phyloP scores from a whole-genome alignment of 352 stramenopile species.

The Phytophthora chlamydospora region DNA sequence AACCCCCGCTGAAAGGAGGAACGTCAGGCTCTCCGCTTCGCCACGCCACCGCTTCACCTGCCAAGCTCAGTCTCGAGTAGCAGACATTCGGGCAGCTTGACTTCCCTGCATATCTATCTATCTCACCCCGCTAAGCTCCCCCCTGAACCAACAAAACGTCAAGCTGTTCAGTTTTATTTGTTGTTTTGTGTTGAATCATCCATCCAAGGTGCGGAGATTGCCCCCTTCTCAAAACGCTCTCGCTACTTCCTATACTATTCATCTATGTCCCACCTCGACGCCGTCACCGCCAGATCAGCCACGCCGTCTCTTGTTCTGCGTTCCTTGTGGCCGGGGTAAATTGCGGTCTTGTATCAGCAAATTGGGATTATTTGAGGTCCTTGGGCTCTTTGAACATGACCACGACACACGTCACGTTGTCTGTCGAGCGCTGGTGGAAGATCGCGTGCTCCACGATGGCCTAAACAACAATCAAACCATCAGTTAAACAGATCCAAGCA shows the following conservation, averaged over 20 bases:
- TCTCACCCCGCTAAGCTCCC: neutral
- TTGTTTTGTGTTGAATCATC: conserved; percentile 30
- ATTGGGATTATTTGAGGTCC: conserved; percentile 42
- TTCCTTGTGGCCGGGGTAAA: neutral
- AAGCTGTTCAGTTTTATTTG: conserved; percentile 41
- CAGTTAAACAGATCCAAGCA: neutral
- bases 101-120: conserved; percentile 2
- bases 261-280: conserved; percentile 37
- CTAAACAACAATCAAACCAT: conserved; percentile 33
- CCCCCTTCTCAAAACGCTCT: conserved; percentile 35
- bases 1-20: conserved; percentile 8
- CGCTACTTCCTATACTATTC: conserved; percentile 48
- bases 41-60: conserved; percentile 26
- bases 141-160: conserved; percentile 16
- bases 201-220: conserved; percentile 24
- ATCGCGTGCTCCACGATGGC: conserved; percentile 82
- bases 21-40: conserved; percentile 26
- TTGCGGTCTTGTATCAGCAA: conserved; percentile 5
- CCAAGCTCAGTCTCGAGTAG: conserved; percentile 33
- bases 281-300: neutral
- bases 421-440: conserved; percentile 82
- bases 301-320: neutral
- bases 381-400: conserved; percentile 83
- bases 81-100: neutral
- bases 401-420: conserved; percentile 88